Evolutionary conservation across 1,139 yeast species (phyloP), one percentile per base, ranked within the genome.

Genomic region (Meyerozyma sp.): DNA sequence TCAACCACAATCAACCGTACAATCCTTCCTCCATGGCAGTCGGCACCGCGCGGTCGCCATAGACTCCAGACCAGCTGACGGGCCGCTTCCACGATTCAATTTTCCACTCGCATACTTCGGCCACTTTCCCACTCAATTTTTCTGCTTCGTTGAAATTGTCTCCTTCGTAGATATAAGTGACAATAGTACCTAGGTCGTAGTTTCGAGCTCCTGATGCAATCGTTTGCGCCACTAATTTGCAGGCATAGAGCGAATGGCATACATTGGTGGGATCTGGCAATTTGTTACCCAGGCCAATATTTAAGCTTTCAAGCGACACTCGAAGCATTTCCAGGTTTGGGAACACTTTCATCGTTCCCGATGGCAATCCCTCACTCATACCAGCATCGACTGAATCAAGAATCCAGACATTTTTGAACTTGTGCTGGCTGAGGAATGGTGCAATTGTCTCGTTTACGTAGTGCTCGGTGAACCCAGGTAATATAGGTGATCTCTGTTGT

Each of bases 401-500:
- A 3, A 89, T 61, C 2, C 87, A 47, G 0, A 88, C 68, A 11
- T 72, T 69, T 2, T 61, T 49, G 46, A 85, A 78, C 2, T 60
- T 53, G 20, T 58, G 57, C 13, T 63, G 58, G 10, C 54, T 46
- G 8, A 82, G 60, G 40, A 82, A 73, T 2, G 84, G 82, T 7
- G 67, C 43, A 4, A 87, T 56, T 9, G 83, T 69, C n/a, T 79
- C 73, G 3, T 62, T 50, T 7, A 84, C 73, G 55, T 83, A 87
- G 25, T 65, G 63, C 30, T 65, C 61, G 25, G 76, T 68, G 49
- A 71, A 79, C 1, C 84, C 82, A 0, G 94, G 85, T 13, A 91
- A 68, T 2, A 90, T 73, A 0, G 98, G 98, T 0, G 96, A 78
- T 41, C 98, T 67, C 55, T 89, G 89, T 56, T 90, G 97, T 5